A percentile compares a stretch with the other conserved stretches of the same genome.
Conservation (phyloP, 2,329 filamentous ascomycete genomes). For the Periglandula ipomoeae region DNA sequence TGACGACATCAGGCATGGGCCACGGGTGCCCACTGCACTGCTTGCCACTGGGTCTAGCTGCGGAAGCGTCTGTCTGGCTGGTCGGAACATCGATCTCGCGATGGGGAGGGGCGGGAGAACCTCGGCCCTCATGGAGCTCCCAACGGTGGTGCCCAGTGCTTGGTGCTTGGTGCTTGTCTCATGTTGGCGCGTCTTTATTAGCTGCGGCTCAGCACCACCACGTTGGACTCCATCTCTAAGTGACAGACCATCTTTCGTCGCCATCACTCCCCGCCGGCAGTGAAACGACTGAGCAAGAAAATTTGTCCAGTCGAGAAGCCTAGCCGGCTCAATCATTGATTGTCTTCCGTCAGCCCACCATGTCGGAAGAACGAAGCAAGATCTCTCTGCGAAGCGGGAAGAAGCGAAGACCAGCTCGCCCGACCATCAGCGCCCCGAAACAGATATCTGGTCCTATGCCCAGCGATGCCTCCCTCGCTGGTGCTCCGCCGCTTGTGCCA, state of each 20-base stretch:
- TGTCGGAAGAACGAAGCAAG: slow-evolving; percentile 54
- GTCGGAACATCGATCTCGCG: slow-evolving; percentile 12
- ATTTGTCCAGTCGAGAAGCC: background rate
- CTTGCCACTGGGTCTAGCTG: background rate
- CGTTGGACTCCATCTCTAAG: background rate
- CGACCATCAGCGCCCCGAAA: slow-evolving; percentile 51
- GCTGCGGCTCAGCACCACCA: background rate
- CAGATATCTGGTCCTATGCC: slow-evolving; percentile 54
- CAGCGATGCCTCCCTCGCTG: slow-evolving; percentile 34
- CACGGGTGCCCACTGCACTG: background rate
- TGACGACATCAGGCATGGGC: slow-evolving; percentile 7
- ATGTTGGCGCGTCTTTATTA: background rate
- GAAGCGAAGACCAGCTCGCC: slow-evolving; percentile 41
- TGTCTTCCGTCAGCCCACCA: slow-evolving; percentile 20
- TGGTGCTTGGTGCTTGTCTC: background rate
- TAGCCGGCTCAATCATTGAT: background rate
- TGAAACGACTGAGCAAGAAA: background rate
- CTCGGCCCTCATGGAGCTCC: slow-evolving; percentile 7
- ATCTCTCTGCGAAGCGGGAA: slow-evolving; percentile 53
- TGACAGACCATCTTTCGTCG: background rate
- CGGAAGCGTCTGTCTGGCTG: too few species aligned
- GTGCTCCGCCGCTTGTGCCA: slow-evolving; percentile 13
- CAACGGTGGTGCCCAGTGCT: background rate
- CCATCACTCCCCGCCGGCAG: background rate
- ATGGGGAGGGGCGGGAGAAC: slow-evolving; percentile 12